Base-by-base conservation (phyloP, 805 yeast species). In the Metschnikowia matae region DNA sequence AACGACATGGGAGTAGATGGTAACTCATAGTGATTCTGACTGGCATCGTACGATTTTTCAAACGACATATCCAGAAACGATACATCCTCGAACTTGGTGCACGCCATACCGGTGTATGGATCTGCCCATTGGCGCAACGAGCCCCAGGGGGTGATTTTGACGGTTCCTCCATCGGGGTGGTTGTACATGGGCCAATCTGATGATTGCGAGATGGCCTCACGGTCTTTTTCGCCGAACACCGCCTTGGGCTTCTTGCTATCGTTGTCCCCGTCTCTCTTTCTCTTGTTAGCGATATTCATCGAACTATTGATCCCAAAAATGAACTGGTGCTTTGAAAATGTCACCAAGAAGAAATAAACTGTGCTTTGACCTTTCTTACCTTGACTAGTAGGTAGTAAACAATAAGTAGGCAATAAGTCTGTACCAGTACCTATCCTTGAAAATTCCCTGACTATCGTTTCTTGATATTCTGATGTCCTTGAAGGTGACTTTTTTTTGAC, bases 91-190 rank as follows among this genome's bases (percentile, higher is more conserved):
- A 81, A 74, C 39, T 71, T 69, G 46, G 80, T 73, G 31, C 75
- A 69, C 51, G 67, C 61, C 44, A 76, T 74, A 48, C 81, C 81
- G 43, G 72, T 71, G 32, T 68, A 70, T 33, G 64, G 58, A 47
- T 73, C 65, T 26, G 69, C 70, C 56, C 61, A 70, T 53, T 73
- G 76, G 54, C 85, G 67, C 38, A 81, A 67, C 44, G 81, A 79
- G n/a, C 86, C 86, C 68, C 83, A 74, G 21, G 86, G 85, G 1
- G 85, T 81, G 50, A 81, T 77, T 61, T 81, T 82, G 43, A 81
- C 77, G 31, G 70, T 71, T 0, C 86, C 86, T 8, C 86, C 86
- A 11, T 81, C 81, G 1, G 86, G 86, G 54, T 81, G 85, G 47
- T 72, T 71, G 55, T 78, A 81, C 50, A 75, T 69, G 13, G 86